Percentiles rank a stretch among this genome's conserved stretches.
These are phyloP conservation scores for Chytriomyces confervae DNA, from an alignment of 192 early-diverging fungal genomes.

Conservation along the genomic window DNA sequence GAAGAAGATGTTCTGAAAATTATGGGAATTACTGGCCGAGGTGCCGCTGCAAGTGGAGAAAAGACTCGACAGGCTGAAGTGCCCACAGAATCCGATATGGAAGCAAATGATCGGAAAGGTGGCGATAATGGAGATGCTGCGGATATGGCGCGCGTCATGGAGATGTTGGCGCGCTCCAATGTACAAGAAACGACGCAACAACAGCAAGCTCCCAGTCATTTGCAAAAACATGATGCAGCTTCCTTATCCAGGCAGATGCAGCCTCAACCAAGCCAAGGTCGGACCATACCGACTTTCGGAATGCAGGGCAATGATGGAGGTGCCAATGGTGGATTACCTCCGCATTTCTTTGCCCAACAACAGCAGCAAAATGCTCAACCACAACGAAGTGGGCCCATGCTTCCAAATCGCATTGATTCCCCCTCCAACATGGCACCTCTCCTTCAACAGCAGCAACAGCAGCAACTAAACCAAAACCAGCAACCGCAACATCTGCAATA, in stretches of 20 bases:
- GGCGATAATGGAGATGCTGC: not conserved
- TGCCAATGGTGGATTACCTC: not conserved
- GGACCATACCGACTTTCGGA: not conserved
- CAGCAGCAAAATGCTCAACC: too few relatives aligned
- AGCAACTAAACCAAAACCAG: not conserved
- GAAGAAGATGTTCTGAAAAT: constrained; percentile 29
- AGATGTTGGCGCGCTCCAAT: constrained; percentile 23
- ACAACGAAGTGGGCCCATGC: too few relatives aligned
- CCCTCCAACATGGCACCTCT: too few relatives aligned
- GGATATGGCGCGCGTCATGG: constrained; percentile 28
- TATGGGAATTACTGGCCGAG: constrained; percentile 4
- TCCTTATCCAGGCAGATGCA: too few relatives aligned
- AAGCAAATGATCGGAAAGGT: not conserved
- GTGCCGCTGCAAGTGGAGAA: not conserved
- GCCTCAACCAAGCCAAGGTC: too few relatives aligned
- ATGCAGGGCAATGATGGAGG: not conserved
- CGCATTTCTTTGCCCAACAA: not conserved
- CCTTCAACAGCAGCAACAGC: constrained; percentile 8
- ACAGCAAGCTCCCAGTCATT: not conserved
- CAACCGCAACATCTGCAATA: not conserved
- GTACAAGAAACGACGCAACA: constrained; percentile 4
- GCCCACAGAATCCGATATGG: not conserved
- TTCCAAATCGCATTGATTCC: too few relatives aligned
- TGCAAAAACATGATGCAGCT: not conserved
- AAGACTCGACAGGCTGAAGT: not conserved